Evolutionary conservation across 2,329 filamentous ascomycete genomes (phyloP).

Genomic region (Beauveria pseudobassiana): DNA sequence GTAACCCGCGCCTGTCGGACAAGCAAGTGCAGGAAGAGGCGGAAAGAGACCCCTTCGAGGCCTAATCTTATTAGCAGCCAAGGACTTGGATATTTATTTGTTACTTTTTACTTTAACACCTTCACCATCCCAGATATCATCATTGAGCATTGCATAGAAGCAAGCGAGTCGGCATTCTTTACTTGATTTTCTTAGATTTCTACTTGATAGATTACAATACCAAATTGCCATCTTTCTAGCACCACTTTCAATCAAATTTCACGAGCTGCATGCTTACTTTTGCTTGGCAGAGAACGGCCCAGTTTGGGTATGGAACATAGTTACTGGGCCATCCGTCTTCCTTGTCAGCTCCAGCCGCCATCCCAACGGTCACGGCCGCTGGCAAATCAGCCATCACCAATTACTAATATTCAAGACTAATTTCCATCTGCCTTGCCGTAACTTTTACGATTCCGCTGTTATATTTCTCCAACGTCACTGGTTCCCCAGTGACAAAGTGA

Average conservation of each 20-base stretch:
- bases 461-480: too few species aligned
- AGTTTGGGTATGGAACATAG: too few species aligned
- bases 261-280: background rate
- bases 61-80: background rate
- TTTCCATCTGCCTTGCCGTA: too few species aligned
- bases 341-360: too few species aligned
- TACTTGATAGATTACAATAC: background rate
- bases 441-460: too few species aligned
- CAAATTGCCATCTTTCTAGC: background rate
- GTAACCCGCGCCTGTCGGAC: slow-evolving; percentile 38
- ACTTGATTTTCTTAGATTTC: background rate
- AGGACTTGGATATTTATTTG: background rate
- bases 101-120: background rate
- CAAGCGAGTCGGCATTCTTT: background rate
- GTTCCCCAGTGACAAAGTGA: too few species aligned
- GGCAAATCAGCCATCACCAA: background rate
- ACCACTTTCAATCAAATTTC: background rate
- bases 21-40: slow-evolving; percentile 27
- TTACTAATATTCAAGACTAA: background rate
- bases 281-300: background rate
- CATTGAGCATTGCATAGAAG: slow-evolving; percentile 1
- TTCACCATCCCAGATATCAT: background rate
- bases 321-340: too few species aligned
- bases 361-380: too few species aligned
- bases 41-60: slow-evolving; percentile 3